Evolutionary conservation across 176 grass and related monocot genomes (phyloP).

Genomic region (Saccharum spontaneum): DNA sequence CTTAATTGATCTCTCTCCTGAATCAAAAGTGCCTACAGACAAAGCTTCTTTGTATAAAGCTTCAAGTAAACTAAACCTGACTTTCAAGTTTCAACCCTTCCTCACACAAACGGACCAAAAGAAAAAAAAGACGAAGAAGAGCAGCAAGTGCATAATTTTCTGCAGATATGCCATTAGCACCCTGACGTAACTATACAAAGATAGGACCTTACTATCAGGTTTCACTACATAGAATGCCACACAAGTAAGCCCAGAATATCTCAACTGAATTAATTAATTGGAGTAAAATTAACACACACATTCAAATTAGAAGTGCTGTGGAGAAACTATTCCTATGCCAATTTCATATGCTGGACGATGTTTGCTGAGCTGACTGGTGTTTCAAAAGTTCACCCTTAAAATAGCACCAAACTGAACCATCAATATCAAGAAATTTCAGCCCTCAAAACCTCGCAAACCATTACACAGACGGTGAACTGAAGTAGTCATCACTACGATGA

Average conservation of each 20-base stretch:
- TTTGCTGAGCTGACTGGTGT: neutral
- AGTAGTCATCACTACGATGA: neutral
- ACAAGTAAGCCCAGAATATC: neutral
- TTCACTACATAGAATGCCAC: neutral
- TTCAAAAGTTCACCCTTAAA: slow-evolving; percentile 7
- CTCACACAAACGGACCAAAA: neutral
- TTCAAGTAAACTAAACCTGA: neutral
- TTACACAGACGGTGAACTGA: neutral
- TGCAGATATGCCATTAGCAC: neutral
- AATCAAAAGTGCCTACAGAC: neutral
- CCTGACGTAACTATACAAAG: neutral
- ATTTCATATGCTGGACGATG: neutral
- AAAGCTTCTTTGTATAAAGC: neutral
- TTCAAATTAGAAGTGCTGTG: neutral
- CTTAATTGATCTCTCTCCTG: neutral
- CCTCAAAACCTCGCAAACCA: neutral
- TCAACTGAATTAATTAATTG: neutral
- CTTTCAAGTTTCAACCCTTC: neutral
- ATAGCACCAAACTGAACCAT: neutral
- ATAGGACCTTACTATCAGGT: neutral
- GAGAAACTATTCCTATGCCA: neutral
- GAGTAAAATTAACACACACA: neutral
- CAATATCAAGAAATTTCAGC: neutral
- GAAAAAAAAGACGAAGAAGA: no score
- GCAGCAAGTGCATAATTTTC: neutral